A percentile compares a stretch with the other conserved stretches of the same genome.
Evolutionary conservation across 108 stramenopile species (phyloP).

Genomic region (Skeletonema grethae): DNA sequence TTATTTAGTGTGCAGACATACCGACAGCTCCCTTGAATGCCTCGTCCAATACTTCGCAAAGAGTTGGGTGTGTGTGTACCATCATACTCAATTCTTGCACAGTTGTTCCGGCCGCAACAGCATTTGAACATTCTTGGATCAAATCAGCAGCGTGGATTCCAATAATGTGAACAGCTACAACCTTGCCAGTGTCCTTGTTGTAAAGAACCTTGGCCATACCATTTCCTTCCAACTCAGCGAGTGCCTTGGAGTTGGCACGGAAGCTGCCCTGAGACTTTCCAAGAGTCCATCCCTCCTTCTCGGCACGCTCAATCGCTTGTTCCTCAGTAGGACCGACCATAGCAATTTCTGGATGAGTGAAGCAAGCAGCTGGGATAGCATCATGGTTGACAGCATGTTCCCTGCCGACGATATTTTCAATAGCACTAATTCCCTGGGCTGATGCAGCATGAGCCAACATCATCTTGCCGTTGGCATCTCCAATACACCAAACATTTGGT

Average conservation of each 20-base stretch:
- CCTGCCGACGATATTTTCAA: slow-evolving; percentile 96
- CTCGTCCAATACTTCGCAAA: slow-evolving; percentile 98
- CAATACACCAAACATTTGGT: slow-evolving; percentile 96
- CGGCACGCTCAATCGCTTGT: slow-evolving; percentile 90
- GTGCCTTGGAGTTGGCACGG: slow-evolving; percentile 98
- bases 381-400: slow-evolving; percentile 91
- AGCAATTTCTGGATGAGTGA: slow-evolving; percentile 98
- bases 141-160: slow-evolving; percentile 98
- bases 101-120: slow-evolving; percentile 95
- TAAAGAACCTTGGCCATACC: slow-evolving; percentile 99
- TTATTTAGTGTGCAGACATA: slow-evolving; percentile 91
- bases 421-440: slow-evolving; percentile 95
- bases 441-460: slow-evolving; percentile 99
- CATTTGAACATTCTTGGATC: slow-evolving; percentile 99
- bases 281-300: slow-evolving; percentile 93
- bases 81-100: slow-evolving; percentile 97
- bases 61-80: slow-evolving; percentile 98
- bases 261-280: slow-evolving; percentile 94
- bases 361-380: slow-evolving; percentile 96
- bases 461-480: slow-evolving; percentile 99
- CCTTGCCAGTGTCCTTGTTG: slow-evolving; percentile 97
- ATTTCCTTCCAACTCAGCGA: slow-evolving; percentile 97
- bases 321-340: slow-evolving; percentile 98
- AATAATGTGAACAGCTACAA: slow-evolving; percentile 98
- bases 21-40: slow-evolving; percentile 99